phyloP scores from a whole-genome alignment of 495 filamentous ascomycete species.

The Aspergillus hancockii region DNA sequence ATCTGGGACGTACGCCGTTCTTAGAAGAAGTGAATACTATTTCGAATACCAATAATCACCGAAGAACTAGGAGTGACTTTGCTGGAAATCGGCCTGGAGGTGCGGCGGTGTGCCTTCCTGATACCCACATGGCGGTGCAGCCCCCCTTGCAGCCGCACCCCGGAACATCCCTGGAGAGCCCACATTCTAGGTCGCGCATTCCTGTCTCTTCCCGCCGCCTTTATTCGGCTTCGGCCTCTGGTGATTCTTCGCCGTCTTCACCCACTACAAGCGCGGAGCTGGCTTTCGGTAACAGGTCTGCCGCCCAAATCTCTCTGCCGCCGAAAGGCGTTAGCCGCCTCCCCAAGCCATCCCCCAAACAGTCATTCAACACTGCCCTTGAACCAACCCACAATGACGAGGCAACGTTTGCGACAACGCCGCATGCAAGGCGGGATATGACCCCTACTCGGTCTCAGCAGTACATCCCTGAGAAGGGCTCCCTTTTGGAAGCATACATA shows the following conservation, averaged over 20 bases:
- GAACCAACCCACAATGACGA: conserved; percentile 33
- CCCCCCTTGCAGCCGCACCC: conserved; percentile 35
- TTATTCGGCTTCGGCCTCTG: conserved; percentile 48
- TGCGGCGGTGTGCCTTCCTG: conserved; percentile 32
- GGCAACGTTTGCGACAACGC: conserved; percentile 34
- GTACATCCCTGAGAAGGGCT: conserved; percentile 43
- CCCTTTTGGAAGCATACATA: conserved; percentile 65
- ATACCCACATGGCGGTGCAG: conserved; percentile 41
- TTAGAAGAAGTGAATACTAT: conserved; percentile 47
- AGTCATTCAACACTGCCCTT: conserved; percentile 35
- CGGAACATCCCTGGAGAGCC: conserved; percentile 34
- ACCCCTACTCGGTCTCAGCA: conserved; percentile 36
- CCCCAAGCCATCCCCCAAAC: conserved; percentile 43
- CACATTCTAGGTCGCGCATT: conserved; percentile 59
- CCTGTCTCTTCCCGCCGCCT: conserved; percentile 53
- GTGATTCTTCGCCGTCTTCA: conserved; percentile 42
- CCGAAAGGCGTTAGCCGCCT: conserved; percentile 48
- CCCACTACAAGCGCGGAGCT: conserved; percentile 47
- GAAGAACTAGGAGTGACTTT: conserved; percentile 51
- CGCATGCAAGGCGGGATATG: conserved; percentile 37
- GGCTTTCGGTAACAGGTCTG: conserved; percentile 39
- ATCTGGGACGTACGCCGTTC: conserved; percentile 48
- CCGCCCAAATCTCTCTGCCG: conserved; percentile 33
- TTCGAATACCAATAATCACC: conserved; percentile 37
- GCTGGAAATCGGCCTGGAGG: conserved; percentile 23